Base-by-base conservation (phyloP, 192 early-diverging fungal genomes). In the Jimgerdemannia lactiflua region DNA sequence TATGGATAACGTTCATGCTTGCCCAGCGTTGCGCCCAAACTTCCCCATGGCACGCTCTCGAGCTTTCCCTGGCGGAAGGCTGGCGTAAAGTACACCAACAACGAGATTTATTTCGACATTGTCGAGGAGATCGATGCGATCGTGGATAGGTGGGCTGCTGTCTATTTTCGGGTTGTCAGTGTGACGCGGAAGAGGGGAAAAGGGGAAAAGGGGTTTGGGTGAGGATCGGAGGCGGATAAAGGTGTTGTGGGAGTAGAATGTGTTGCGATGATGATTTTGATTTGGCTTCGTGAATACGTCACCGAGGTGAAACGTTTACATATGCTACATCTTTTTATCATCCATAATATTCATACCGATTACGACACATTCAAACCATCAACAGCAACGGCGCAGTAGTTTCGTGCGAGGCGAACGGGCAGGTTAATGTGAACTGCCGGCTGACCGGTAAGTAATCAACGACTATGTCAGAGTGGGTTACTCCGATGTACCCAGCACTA, bases 21-120 rank as follows among this genome's bases (percentile, higher is more conserved):
- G 42, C 29, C 3, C 43, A 90, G 88, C 19, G 88, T 89, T 18
- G 83, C 82, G 4, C 85, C 80, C 14, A 84, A 92, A 74, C 78
- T 87, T 64, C 91, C 91, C 41, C 85, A 87, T 19, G 90, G 88
- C 29, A 82, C 78, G 3, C 79, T 93, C 77, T 92, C 92, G 8
- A 89, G 84, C 75, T 88, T 96, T 20, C 95, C 95, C 8, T 99
- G 97, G 97, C 85, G 97, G 70, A 88, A 91, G 59, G 84, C 88
- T 39, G 95, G 95, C 39, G 93, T 98, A 44, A 92, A 94, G 79
- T 95, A 99, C 76, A 84, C 89, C 3, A 90, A 89, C 66, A 99
- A 99, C 85, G 96, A 99, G 82, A 92, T 99, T 71, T 97, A 94
- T 76, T 92, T 99, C 76, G 97, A 99, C 77, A 87, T 99, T 29